These are phyloP conservation scores for Epichloe amarillans DNA, from an alignment of 2,329 filamentous ascomycete genomes.

Conservation along the genomic window DNA sequence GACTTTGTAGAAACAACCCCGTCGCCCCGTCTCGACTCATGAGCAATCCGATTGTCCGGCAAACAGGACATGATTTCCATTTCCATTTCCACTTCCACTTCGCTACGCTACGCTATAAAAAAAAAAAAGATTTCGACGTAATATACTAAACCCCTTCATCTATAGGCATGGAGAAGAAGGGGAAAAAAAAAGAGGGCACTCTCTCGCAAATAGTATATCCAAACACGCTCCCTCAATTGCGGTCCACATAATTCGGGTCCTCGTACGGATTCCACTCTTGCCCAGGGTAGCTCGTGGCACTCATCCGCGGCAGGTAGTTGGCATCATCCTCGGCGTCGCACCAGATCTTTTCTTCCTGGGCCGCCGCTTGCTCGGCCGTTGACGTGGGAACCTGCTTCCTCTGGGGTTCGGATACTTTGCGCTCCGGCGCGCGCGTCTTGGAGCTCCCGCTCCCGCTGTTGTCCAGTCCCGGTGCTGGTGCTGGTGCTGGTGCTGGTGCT, in stretches of 20 bases:
- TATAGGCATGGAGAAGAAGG: slow-evolving; percentile 25
- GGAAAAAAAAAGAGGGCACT: slow-evolving; percentile 39
- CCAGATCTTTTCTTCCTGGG: too few relatives aligned
- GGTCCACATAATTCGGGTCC: slow-evolving; percentile 18
- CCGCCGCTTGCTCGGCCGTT: slow-evolving; percentile 12
- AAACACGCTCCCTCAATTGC: slow-evolving; percentile 3
- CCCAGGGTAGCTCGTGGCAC: slow-evolving; percentile 54
- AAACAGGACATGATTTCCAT: too few relatives aligned
- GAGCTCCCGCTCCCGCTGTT: background rate
- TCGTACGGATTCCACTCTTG: slow-evolving; percentile 55
- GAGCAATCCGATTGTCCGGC: too few relatives aligned
- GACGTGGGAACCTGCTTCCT: background rate
- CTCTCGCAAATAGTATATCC: slow-evolving; percentile 3
- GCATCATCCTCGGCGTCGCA: background rate
- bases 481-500: too few relatives aligned
- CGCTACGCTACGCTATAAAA: background rate
- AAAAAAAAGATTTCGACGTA: too few relatives aligned
- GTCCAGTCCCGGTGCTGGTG: too few relatives aligned
- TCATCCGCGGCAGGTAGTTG: slow-evolving; percentile 41
- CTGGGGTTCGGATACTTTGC: background rate
- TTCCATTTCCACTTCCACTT: too few relatives aligned
- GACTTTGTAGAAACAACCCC: too few relatives aligned
- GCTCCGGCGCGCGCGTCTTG: background rate
- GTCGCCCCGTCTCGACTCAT: too few relatives aligned
- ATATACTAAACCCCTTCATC: background rate